Evolutionary conservation across 2,329 filamentous ascomycete genomes (phyloP).

Genomic region (Pseudogymnoascus sp.): DNA sequence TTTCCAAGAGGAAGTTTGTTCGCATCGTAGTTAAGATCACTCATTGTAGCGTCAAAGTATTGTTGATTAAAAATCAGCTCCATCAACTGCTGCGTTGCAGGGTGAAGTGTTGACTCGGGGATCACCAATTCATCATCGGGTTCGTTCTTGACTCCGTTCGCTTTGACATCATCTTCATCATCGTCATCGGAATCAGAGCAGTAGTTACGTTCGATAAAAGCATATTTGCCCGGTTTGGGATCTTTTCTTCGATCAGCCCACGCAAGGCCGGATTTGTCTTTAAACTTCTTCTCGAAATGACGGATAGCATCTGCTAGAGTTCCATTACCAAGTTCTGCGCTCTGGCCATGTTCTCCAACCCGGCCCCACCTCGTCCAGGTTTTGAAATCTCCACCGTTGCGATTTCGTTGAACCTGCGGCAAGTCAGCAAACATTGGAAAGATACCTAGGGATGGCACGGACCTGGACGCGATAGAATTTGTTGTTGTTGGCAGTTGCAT

Average conservation of each 20-base stretch:
- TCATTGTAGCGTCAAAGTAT: conserved; percentile 61
- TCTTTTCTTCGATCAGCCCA: conserved; percentile 46
- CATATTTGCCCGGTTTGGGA: conserved; percentile 62
- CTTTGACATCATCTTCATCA: conserved; percentile 30
- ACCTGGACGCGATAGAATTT: conserved; percentile 75
- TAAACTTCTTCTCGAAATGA: conserved; percentile 53
- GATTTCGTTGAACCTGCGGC: background rate
- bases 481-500: conserved; percentile 64
- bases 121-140: conserved; percentile 27
- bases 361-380: conserved; percentile 78
- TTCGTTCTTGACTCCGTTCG: conserved; percentile 9
- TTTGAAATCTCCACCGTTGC: conserved; percentile 33
- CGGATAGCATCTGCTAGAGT: conserved; percentile 36
- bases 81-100: conserved; percentile 59
- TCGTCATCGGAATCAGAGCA: conserved; percentile 53
- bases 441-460: conserved; percentile 13
- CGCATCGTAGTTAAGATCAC: conserved; percentile 59
- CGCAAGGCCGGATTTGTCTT: conserved; percentile 47
- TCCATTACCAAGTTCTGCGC: conserved; percentile 35
- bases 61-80: conserved; percentile 74
- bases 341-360: conserved; percentile 53
- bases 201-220: conserved; percentile 73
- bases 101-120: conserved; percentile 47
- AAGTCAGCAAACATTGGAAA: background rate
- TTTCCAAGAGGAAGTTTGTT: conserved; percentile 78